phyloP scores from a whole-genome alignment of 1,139 yeast genomes.

The Sugiyamaella grinbergsii region DNA sequence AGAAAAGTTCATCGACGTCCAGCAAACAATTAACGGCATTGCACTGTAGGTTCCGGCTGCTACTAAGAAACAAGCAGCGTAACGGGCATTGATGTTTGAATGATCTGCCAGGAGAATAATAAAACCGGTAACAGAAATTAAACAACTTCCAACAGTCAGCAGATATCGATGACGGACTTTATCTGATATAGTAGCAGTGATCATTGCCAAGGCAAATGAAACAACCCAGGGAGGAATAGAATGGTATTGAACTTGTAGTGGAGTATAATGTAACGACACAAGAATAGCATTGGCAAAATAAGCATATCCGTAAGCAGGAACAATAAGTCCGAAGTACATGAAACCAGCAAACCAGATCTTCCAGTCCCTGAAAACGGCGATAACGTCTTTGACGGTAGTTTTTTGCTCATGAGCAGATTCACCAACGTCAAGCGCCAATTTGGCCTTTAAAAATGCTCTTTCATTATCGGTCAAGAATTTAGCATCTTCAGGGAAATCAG shows the following conservation, averaged over 20 bases:
- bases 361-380: slow-evolving; percentile 44
- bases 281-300: slow-evolving; percentile 69
- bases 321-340: slow-evolving; percentile 62
- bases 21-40: slow-evolving; percentile 76
- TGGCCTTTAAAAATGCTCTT: slow-evolving; percentile 45
- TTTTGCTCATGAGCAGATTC: slow-evolving; percentile 44
- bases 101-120: slow-evolving; percentile 49
- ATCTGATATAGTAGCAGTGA: slow-evolving; percentile 51
- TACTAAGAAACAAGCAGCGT: slow-evolving; percentile 70
- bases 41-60: slow-evolving; percentile 69
- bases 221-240: slow-evolving; percentile 74
- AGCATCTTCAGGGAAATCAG: slow-evolving; percentile 77
- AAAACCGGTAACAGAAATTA: slow-evolving; percentile 57
- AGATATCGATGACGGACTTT: slow-evolving; percentile 50
- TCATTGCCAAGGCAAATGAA: slow-evolving; percentile 59
- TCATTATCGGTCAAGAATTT: slow-evolving; percentile 48
- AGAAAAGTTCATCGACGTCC: slow-evolving; percentile 68
- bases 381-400: slow-evolving; percentile 39
- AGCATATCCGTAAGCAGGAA: slow-evolving; percentile 72
- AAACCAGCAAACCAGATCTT: slow-evolving; percentile 59
- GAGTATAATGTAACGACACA: slow-evolving; percentile 57
- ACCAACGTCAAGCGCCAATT: slow-evolving; percentile 50
- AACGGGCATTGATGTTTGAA: slow-evolving; percentile 48
- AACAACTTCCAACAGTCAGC: slow-evolving; percentile 49
- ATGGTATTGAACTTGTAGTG: slow-evolving; percentile 63